These are phyloP conservation scores for Populus hybrid DNA, from an alignment of 441 rosid species.

Conservation along the genomic window DNA sequence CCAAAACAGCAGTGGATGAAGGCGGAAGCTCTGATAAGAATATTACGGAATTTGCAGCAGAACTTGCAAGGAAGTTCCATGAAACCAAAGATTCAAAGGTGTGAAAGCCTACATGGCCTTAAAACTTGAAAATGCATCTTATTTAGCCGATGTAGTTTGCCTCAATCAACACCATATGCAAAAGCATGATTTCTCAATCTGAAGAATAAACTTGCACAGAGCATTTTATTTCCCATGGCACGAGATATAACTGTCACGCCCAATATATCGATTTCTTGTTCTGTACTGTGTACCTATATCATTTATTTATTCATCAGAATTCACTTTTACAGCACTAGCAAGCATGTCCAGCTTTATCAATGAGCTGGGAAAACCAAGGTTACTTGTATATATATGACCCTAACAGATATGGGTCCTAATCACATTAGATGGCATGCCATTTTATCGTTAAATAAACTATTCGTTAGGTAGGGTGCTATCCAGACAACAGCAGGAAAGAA, in stretches of 20 bases:
- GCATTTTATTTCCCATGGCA: not conserved
- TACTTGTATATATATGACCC: not conserved
- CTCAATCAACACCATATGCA: not conserved
- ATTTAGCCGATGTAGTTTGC: no score
- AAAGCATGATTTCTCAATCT: no score
- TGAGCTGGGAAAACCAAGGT: not conserved
- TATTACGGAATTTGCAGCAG: constrained; percentile 34
- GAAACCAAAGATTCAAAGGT: no score
- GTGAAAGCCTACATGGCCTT: no score
- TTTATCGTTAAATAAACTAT: no score
- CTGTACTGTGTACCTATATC: not conserved
- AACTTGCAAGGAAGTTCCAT: constrained; percentile 2
- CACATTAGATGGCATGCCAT: no score
- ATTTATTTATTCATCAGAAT: no score
- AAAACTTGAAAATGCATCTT: no score
- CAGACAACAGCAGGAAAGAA: not conserved
- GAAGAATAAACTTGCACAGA: not conserved
- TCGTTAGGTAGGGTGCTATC: no score
- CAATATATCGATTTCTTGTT: not conserved
- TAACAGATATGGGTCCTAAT: not conserved
- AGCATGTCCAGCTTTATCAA: not conserved
- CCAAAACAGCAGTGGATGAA: constrained; percentile 43
- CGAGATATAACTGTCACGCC: not conserved
- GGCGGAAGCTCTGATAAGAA: constrained; percentile 54
- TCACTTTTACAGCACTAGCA: not conserved